Conservation (phyloP, 768 basidiomycete species). For the Gymnopilus dilepis region DNA sequence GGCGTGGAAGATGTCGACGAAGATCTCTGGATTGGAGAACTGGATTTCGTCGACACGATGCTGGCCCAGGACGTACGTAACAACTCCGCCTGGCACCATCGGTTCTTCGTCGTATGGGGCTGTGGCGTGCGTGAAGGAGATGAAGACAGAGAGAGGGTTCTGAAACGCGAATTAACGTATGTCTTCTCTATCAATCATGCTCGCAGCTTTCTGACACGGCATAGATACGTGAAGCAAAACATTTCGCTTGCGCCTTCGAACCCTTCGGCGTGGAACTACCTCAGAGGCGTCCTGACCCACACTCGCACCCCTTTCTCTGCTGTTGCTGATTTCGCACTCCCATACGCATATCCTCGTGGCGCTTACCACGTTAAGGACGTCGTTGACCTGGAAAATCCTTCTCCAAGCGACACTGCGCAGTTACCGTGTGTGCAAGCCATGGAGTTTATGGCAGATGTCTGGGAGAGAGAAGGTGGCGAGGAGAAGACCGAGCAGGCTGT, state of each 20-base stretch:
- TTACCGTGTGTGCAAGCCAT: constrained; percentile 81
- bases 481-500: constrained; percentile 47
- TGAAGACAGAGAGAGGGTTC: constrained; percentile 60
- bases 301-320: constrained; percentile 61
- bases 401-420: constrained; percentile 65
- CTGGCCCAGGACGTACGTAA: constrained; percentile 83
- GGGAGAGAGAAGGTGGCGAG: constrained; percentile 57
- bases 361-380: constrained; percentile 38
- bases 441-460: constrained; percentile 84
- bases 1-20: constrained; percentile 20
- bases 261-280: constrained; percentile 95
- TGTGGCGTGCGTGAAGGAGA: constrained; percentile 67
- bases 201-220: background rate
- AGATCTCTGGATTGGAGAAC: constrained; percentile 74
- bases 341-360: constrained; percentile 56
- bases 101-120: constrained; percentile 86
- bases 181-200: constrained; percentile 35
- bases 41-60: constrained; percentile 76
- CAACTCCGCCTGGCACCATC: constrained; percentile 97
- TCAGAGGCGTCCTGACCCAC: constrained; percentile 80
- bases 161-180: constrained; percentile 78
- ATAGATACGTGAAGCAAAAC: constrained; percentile 80
- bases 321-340: constrained; percentile 62
- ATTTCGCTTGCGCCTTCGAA: constrained; percentile 92
- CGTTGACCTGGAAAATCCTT: constrained; percentile 79